A percentile compares a stretch with the other conserved stretches of the same genome.
These are phyloP conservation scores for Blumeriella jaapii DNA, from an alignment of 2,329 filamentous ascomycete genomes.

Conservation along the genomic window DNA sequence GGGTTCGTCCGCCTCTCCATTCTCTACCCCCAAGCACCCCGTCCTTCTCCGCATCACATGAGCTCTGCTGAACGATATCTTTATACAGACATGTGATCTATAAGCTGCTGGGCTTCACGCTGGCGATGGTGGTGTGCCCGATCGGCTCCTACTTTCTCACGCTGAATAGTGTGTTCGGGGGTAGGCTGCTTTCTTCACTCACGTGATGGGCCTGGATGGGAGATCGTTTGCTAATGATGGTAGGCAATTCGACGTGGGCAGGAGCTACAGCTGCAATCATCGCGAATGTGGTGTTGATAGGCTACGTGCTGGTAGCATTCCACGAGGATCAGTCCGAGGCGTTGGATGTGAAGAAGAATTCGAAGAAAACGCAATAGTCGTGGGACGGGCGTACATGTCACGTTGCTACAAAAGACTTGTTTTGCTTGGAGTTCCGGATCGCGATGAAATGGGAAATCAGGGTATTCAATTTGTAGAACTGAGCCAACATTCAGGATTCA, in stretches of 20 bases:
- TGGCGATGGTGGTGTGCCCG: constrained; percentile 80
- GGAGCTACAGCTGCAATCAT: constrained; percentile 77
- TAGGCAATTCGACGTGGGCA: constrained; percentile 81
- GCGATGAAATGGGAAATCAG: background rate
- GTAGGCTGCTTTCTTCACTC: constrained; percentile 34
- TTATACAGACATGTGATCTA: constrained; percentile 63
- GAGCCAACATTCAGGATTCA: constrained; percentile 1
- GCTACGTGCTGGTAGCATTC: constrained; percentile 88
- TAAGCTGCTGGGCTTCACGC: constrained; percentile 82
- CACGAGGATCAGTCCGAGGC: constrained; percentile 56
- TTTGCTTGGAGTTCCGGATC: background rate
- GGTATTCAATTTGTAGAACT: constrained; percentile 4
- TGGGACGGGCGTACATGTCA: too few relatives aligned
- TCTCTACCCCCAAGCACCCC: too few relatives aligned
- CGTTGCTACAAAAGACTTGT: too few relatives aligned
- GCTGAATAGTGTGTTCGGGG: constrained; percentile 64
- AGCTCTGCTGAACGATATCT: constrained; percentile 2
- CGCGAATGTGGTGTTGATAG: constrained; percentile 81
- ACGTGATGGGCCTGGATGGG: too few relatives aligned
- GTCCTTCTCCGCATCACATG: constrained; percentile 14
- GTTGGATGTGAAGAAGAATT: constrained; percentile 31
- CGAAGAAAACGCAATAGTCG: constrained; percentile 11
- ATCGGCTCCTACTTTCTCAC: constrained; percentile 83
- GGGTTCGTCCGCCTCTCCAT: constrained; percentile 41
- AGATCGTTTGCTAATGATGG: too few relatives aligned